Evolutionary conservation across 179 eudicot genomes (phyloP).

Genomic region (Beta corolliflora): DNA sequence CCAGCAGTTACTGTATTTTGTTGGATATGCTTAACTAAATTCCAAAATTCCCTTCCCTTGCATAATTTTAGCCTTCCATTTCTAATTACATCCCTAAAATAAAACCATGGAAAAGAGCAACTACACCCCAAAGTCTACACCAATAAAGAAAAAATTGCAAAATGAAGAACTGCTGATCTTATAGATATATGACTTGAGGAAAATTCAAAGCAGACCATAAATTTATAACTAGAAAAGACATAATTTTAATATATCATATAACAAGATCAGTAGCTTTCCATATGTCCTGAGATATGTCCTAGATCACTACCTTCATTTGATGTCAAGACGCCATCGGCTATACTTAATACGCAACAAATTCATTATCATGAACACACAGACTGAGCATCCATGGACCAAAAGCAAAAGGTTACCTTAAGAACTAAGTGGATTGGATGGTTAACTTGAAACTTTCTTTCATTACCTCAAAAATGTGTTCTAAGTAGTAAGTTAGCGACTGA

Average conservation of each 20-base stretch:
- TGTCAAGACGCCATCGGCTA: too few species aligned
- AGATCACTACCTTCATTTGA: too few species aligned
- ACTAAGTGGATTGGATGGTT: background rate
- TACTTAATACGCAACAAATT: background rate
- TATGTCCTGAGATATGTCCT: too few species aligned
- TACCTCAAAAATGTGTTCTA: background rate
- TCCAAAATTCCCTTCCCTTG: too few species aligned
- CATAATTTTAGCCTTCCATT: background rate
- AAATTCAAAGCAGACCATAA: background rate
- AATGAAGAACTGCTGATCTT: background rate
- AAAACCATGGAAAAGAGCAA: too few species aligned
- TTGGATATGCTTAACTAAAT: too few species aligned
- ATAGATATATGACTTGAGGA: background rate
- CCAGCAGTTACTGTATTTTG: too few species aligned
- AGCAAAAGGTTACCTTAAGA: background rate
- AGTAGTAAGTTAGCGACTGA: background rate
- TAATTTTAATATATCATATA: too few species aligned
- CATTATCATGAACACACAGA: background rate
- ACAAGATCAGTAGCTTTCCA: too few species aligned
- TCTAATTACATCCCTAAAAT: too few species aligned
- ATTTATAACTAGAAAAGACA: background rate
- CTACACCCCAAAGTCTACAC: too few species aligned
- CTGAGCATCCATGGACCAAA: background rate
- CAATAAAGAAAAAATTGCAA: background rate
- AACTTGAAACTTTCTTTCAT: too few species aligned